Evolutionary conservation across 2,329 filamentous ascomycete species (phyloP).

Genomic region (Penicillium brasilianum): DNA sequence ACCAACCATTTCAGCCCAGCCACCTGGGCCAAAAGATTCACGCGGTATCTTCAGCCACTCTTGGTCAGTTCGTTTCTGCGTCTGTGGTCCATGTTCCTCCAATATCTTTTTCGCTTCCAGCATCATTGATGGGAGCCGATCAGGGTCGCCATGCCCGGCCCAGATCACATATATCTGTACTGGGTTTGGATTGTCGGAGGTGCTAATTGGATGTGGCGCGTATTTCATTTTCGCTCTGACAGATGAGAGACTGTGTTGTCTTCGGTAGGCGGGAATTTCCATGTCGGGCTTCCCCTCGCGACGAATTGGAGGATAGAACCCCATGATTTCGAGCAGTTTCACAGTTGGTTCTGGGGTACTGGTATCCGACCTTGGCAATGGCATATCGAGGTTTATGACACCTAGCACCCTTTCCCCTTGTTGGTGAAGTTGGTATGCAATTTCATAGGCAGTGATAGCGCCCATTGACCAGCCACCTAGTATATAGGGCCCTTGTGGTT

Average conservation of each 20-base stretch:
- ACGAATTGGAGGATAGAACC: conserved; percentile 16
- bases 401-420: conserved; percentile 15
- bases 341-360: conserved; percentile 13
- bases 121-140: conserved; percentile 12
- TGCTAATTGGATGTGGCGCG: conserved; percentile 6
- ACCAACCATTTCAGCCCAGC: conserved; percentile 23
- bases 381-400: conserved; percentile 6
- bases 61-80: background rate
- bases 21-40: conserved; percentile 17
- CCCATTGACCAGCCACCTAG: conserved; percentile 23
- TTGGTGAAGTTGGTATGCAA: conserved; percentile 13
- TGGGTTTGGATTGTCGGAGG: background rate
- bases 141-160: conserved; percentile 21
- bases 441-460: conserved; percentile 13
- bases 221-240: conserved; percentile 9
- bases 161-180: conserved; percentile 17
- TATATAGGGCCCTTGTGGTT: conserved; percentile 16
- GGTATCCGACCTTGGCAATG: background rate
- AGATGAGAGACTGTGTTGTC: conserved; percentile 14
- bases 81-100: background rate
- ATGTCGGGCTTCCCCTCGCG: conserved; percentile 16
- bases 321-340: conserved; percentile 16
- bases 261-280: conserved; percentile 17
- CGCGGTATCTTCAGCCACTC: conserved; percentile 16
- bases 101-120: conserved; percentile 9